Evolutionary conservation across 768 basidiomycete genomes (phyloP).

Genomic region (Auricularia cornea): DNA sequence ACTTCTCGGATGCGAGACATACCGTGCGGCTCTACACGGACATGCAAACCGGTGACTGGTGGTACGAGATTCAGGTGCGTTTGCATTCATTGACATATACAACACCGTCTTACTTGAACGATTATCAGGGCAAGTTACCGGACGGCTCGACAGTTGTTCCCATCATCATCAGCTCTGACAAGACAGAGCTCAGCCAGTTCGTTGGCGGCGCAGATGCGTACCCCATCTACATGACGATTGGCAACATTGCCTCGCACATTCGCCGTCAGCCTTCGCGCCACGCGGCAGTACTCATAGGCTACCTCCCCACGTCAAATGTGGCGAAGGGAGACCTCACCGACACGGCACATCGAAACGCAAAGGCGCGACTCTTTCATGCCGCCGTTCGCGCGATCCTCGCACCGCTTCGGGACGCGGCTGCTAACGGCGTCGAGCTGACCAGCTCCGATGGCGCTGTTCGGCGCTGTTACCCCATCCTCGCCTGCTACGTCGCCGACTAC

Average conservation of each 20-base stretch:
- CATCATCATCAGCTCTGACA: slow-evolving; percentile 1
- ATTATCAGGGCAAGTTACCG: not conserved
- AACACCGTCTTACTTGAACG: no score
- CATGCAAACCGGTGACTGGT: not conserved
- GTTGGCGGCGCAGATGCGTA: not conserved
- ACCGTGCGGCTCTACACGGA: not conserved
- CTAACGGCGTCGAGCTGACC: not conserved
- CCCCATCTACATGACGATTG: slow-evolving; percentile 5
- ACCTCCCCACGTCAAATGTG: slow-evolving; percentile 12
- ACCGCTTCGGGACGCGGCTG: not conserved
- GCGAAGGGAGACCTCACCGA: not conserved
- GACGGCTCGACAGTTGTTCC: slow-evolving; percentile 1
- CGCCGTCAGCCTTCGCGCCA: slow-evolving; percentile 12
- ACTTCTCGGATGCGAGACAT: not conserved
- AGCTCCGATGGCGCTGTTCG: not conserved
- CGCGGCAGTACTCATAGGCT: slow-evolving; percentile 18
- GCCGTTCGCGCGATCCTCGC: not conserved
- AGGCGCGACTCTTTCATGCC: not conserved
- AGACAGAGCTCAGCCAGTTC: slow-evolving; percentile 4
- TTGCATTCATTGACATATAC: no score
- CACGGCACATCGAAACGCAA: not conserved
- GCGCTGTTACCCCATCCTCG: slow-evolving; percentile 4
- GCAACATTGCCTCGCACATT: not conserved
- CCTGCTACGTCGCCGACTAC: slow-evolving; percentile 6
- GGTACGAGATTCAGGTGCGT: not conserved